Percentiles rank a stretch among this genome's conserved stretches.
Evolutionary conservation across 2,329 filamentous ascomycete genomes (phyloP).

Genomic region (Pyricularia pennisetigena): DNA sequence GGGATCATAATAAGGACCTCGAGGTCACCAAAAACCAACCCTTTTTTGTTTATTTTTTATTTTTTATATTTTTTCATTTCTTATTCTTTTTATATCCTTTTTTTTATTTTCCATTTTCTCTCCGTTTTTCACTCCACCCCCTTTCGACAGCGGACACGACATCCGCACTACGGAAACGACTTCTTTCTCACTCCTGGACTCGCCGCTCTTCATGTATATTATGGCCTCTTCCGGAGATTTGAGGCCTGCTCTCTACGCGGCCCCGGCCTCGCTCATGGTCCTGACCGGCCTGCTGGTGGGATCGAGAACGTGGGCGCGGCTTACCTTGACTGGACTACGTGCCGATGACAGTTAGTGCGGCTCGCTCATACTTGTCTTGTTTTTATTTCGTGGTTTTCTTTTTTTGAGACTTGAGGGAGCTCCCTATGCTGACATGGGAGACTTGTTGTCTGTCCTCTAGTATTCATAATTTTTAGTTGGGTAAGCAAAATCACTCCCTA

Average conservation of each 20-base stretch:
- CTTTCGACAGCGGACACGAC: no score
- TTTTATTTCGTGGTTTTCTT: no score
- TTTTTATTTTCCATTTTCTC: no score
- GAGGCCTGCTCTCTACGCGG: background rate
- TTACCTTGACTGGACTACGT: background rate
- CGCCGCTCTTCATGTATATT: background rate
- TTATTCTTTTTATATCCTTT: no score
- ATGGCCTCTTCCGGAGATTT: background rate
- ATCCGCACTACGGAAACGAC: no score
- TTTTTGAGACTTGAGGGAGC: background rate
- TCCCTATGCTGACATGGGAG: background rate
- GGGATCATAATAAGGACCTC: background rate
- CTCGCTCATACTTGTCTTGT: background rate
- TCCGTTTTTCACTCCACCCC: no score
- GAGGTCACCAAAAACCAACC: background rate
- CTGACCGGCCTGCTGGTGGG: background rate
- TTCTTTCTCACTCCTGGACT: no score
- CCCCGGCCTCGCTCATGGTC: background rate
- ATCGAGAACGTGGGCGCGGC: background rate
- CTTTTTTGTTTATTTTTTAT: no score
- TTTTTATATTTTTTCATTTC: no score
- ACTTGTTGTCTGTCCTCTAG: background rate
- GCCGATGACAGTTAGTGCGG: background rate
- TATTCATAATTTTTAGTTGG: slow-evolving; percentile 2
- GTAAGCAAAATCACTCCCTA: background rate